phyloP scores from a whole-genome alignment of 1,284 basidiomycete species.

The Boletellus deceptivus region DNA sequence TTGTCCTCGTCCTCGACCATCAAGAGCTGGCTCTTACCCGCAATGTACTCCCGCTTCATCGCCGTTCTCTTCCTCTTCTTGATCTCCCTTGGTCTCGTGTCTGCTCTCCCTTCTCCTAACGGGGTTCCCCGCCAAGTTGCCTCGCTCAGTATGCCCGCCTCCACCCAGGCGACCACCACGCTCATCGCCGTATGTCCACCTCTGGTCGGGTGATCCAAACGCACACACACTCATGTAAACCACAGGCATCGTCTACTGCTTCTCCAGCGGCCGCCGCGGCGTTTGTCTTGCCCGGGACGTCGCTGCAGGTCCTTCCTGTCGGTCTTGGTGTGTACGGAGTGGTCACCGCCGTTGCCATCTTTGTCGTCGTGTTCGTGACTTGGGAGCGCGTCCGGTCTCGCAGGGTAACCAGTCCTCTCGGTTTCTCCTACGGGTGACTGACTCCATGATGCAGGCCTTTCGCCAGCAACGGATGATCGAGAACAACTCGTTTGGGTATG shows the following conservation, averaged over 20 bases:
- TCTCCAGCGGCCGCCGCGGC: constrained; percentile 41
- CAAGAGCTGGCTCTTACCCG: constrained; percentile 34
- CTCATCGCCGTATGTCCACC: constrained; percentile 5
- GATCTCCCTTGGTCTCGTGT: constrained; percentile 17
- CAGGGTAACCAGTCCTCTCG: constrained; percentile 45
- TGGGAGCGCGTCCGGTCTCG: constrained; percentile 81
- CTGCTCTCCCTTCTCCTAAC: constrained; percentile 22
- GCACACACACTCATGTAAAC: background rate
- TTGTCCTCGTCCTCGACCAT: background rate
- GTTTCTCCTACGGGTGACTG: constrained; percentile 4
- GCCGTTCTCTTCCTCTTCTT: constrained; percentile 19
- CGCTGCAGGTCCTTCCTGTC: constrained; percentile 71
- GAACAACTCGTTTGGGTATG: constrained; percentile 56
- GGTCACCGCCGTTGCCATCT: constrained; percentile 74
- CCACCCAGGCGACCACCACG: constrained; percentile 14
- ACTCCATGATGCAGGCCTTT: constrained; percentile 54
- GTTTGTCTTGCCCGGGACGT: constrained; percentile 69
- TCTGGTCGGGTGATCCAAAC: no score
- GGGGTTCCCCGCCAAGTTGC: constrained; percentile 22
- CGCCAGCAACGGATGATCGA: constrained; percentile 72
- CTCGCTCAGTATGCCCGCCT: constrained; percentile 19
- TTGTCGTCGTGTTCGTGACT: constrained; percentile 77
- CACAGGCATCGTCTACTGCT: constrained; percentile 32
- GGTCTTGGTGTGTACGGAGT: constrained; percentile 80
- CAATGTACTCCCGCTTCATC: constrained; percentile 23